Percentiles rank a stretch among this genome's conserved stretches.
These are phyloP conservation scores for Nectriaceae sp. DNA, from an alignment of 2,329 filamentous ascomycete genomes.

Conservation along the genomic window DNA sequence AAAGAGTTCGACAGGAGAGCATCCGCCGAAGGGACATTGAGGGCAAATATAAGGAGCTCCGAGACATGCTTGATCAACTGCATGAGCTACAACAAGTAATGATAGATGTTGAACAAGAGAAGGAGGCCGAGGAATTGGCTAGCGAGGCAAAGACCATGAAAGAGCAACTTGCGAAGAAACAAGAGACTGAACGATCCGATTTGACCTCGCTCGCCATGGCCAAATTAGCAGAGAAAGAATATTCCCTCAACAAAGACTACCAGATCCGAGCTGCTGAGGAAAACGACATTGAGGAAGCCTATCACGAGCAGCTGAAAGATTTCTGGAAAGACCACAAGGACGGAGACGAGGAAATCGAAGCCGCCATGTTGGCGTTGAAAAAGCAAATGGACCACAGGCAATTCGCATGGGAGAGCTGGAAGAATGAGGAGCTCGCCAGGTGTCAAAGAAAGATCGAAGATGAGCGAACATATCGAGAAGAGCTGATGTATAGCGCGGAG, in stretches of 20 bases:
- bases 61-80: conserved; percentile 38
- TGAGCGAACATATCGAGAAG: conserved; percentile 40
- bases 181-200: conserved; percentile 35
- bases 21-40: conserved; percentile 41
- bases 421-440: conserved; percentile 40
- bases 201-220: conserved; percentile 26
- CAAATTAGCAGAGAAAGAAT: conserved; percentile 37
- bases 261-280: conserved; percentile 43
- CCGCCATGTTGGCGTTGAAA: conserved; percentile 37
- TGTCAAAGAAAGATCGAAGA: conserved; percentile 40
- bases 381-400: conserved; percentile 44
- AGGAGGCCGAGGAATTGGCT: conserved; percentile 32
- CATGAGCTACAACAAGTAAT: conserved; percentile 44
- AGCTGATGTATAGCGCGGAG: conserved; percentile 44
- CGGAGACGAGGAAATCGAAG: conserved; percentile 33
- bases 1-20: conserved; percentile 42
- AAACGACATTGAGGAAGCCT: conserved; percentile 44
- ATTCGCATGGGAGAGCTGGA: conserved; percentile 43
- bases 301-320: conserved; percentile 38
- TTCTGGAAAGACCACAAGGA: conserved; percentile 41
- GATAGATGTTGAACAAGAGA: conserved; percentile 40
- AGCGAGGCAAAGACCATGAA: conserved; percentile 24
- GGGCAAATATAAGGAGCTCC: conserved; percentile 40
- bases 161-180: conserved; percentile 34
- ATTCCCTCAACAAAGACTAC: conserved; percentile 42